Conservation (phyloP, 352 stramenopile genomes). For the Phytophthora brassicae region DNA sequence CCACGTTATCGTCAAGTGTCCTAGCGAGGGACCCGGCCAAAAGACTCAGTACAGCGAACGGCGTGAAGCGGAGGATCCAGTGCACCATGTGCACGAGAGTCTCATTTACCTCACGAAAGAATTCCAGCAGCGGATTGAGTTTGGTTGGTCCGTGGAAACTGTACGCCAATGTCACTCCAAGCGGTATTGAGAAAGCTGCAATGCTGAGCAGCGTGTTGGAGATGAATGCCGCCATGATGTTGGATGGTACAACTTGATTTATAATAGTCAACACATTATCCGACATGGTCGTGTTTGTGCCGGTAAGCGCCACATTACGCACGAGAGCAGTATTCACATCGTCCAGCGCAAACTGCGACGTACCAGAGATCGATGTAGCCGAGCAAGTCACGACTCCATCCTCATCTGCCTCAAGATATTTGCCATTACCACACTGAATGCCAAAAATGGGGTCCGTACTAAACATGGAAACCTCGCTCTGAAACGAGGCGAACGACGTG, state of each 20-base stretch:
- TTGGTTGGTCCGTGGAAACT: slow-evolving; percentile 73
- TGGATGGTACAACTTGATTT: slow-evolving; percentile 62
- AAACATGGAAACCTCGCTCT: slow-evolving; percentile 18
- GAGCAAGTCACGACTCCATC: slow-evolving; percentile 67
- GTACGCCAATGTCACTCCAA: slow-evolving; percentile 60
- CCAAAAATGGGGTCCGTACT: slow-evolving; percentile 58
- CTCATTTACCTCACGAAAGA: slow-evolving; percentile 79
- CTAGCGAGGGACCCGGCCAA: slow-evolving; percentile 63
- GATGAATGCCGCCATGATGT: slow-evolving; percentile 75
- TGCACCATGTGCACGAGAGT: slow-evolving; percentile 79
- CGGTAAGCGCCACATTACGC: slow-evolving; percentile 41
- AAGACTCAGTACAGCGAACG: slow-evolving; percentile 69
- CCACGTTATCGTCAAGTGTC: slow-evolving; percentile 39
- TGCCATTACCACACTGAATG: slow-evolving; percentile 74
- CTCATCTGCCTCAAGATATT: slow-evolving; percentile 56
- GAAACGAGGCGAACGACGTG: slow-evolving; percentile 39
- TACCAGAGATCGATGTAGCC: slow-evolving; percentile 31
- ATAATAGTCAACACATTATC: slow-evolving; percentile 69
- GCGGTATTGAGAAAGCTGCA: slow-evolving; percentile 67
- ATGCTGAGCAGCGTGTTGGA: slow-evolving; percentile 68
- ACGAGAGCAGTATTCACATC: slow-evolving; percentile 64
- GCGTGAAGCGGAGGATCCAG: slow-evolving; percentile 75
- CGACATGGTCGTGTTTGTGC: slow-evolving; percentile 48
- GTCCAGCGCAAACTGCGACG: slow-evolving; percentile 53
- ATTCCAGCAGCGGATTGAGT: slow-evolving; percentile 78